phyloP scores from a whole-genome alignment of 345 rosid species.

The Populus tremula region DNA sequence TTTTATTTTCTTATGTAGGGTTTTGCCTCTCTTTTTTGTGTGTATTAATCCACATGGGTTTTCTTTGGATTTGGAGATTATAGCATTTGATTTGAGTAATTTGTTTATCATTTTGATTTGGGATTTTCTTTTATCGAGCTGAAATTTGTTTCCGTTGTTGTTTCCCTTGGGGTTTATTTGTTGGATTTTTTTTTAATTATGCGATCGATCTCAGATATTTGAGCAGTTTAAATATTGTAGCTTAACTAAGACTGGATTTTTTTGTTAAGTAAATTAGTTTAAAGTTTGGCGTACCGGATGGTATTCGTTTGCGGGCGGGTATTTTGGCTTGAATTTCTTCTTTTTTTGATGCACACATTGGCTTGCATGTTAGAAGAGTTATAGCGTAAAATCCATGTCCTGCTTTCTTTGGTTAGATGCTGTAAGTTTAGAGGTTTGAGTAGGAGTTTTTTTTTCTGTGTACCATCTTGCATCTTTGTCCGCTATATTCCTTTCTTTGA shows the following conservation, averaged over 20 bases:
- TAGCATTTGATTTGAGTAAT: background rate
- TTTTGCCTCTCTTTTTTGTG: background rate
- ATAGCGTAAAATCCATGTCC: no score
- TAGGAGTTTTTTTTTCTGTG: no score
- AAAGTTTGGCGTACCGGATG: background rate
- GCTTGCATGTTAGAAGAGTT: no score
- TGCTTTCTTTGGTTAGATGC: no score
- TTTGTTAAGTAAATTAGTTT: background rate
- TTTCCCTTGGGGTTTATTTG: background rate
- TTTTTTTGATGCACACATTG: no score
- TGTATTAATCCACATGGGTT: background rate
- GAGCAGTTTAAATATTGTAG: background rate
- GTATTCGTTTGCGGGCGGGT: no score
- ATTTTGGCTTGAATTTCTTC: no score
- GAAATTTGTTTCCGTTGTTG: background rate
- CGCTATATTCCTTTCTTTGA: no score
- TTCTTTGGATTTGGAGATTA: constrained; percentile 8
- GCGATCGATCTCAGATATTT: background rate
- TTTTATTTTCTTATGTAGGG: background rate
- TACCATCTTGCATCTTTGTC: no score
- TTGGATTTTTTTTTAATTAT: background rate
- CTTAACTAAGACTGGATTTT: background rate
- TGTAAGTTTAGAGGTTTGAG: no score
- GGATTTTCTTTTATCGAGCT: background rate
- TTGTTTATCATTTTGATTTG: background rate